Base-by-base conservation (phyloP, 2,329 filamentous ascomycete genomes). In the Colletotrichum caudatum region DNA sequence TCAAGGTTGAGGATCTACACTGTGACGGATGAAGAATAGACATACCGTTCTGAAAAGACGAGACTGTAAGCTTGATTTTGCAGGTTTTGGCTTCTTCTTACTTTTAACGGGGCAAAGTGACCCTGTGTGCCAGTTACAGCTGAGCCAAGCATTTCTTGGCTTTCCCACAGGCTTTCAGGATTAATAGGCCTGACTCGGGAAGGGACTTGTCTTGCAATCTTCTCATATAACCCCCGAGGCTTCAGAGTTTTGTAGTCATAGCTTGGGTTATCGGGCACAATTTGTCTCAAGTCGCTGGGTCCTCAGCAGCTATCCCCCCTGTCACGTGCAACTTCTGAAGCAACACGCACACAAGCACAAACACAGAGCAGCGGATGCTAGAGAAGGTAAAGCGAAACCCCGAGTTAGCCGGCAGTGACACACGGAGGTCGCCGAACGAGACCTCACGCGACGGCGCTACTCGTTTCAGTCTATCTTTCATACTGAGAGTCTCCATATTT, bases 251-350 rank as follows among this genome's bases (percentile, higher is more conserved):
- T 20, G n/a, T 35, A 46, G 41, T 37, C 35, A 51, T 35, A 37
- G 18, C n/a, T n/a, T n/a, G n/a, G n/a, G n/a, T n/a, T n/a, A 16
- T 26, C 26, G 12, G 20, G n/a, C 8, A 41, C 39, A 26, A 5
- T 48, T 35, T 60, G 65, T 69, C 69, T 69, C 69, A 64, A 64
- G 69, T 64, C 54, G 59, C 65, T 69, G 54, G 60, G 48, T 29
- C 59, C 59, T 60, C 8, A 16, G 20, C 54, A 41, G 59, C 44
- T 69, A n/a, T 69, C 29, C 65, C 65, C 69, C 48, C 64, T 8
- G 18, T 18, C 44, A 2, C 18, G 53, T 8, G 18, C 44, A 18
- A 5, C 18, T 53, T 50, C 59, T 69, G 58, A 64, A 64, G 62
- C 64, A 64, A 46, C 9, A n/a, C 8, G 18, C 37, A 53, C 33